These are phyloP conservation scores for Sporodiniella umbellata DNA, from an alignment of 371 early-diverging fungal genomes.

Conservation along the genomic window DNA sequence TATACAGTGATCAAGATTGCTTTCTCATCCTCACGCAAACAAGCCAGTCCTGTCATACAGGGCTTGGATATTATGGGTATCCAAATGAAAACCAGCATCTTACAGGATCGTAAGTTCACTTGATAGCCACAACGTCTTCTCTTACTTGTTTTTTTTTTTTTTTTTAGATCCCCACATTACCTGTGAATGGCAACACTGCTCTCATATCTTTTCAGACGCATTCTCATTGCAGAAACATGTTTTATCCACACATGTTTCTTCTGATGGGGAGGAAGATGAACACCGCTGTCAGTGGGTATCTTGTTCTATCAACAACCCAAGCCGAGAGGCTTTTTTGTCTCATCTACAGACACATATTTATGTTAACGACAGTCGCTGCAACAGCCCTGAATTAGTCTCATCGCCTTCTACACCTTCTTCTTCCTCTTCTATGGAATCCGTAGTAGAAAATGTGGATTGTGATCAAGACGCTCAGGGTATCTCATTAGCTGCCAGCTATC, in stretches of 20 bases:
- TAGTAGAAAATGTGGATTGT: constrained; percentile 1
- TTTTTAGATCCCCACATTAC: constrained; percentile 10
- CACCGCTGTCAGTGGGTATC: constrained; percentile 1
- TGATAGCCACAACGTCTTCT: not conserved
- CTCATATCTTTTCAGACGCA: constrained; percentile 41
- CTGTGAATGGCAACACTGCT: constrained; percentile 55
- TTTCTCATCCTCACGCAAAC: constrained; percentile 20
- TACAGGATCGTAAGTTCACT: constrained; percentile 29
- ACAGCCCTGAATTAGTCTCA: constrained; percentile 15
- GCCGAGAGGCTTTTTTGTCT: constrained; percentile 12
- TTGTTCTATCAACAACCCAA: not conserved
- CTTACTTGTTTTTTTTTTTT: not conserved
- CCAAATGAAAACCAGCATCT: constrained; percentile 30
- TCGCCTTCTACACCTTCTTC: constrained; percentile 24
- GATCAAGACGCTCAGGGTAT: constrained; percentile 48
- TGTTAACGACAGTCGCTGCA: constrained; percentile 13
- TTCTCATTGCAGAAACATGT: constrained; percentile 47
- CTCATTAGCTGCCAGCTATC: constrained; percentile 64
- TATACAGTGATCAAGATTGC: constrained; percentile 43
- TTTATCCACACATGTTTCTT: constrained; percentile 33
- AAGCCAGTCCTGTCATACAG: constrained; percentile 24
- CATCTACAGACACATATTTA: constrained; percentile 20
- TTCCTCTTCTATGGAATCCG: not conserved
- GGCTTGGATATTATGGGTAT: constrained; percentile 27
- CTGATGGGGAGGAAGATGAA: not conserved